Evolutionary conservation across 495 filamentous ascomycete genomes (phyloP), one percentile per base, ranked within the genome.

Genomic region (Aspergillus biplanus): DNA sequence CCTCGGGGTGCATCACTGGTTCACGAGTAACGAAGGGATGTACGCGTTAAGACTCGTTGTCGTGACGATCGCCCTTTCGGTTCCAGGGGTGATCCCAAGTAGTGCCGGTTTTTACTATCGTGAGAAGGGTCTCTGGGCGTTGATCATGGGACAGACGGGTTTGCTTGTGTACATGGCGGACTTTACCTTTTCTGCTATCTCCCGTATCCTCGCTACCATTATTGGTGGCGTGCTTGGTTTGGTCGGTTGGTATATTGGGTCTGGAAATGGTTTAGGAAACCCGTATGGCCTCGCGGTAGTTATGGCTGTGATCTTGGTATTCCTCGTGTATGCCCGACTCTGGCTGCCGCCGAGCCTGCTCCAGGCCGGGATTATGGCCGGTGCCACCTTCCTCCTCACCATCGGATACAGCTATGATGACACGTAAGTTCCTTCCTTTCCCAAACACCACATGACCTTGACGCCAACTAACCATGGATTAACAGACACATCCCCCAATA

Each of bases 171-270:
- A 81, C 56, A 79, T 80, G 75, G 73, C 78, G 0, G 80, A 82
- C 48, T 82, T 81, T 37, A 73, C 71, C 0, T 76, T 78, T 33
- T 75, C 76, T 0, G 49, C 78, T 5, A 55, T 79, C 7, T 67
- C 67, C 4, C 71, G 78, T 47, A 48, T 66, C 3, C 44, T 69
- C 6, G 80, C 76, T 15, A 80, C 78, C 0, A 56, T 81, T 11
- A 54, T 73, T 52, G 80, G 78, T 12, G 80, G 78, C 11, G 63
- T 78, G 12, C 42, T 76, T 4, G 80, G 78, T 4, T 56, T 81
- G 49, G 65, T 80, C 15, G 75, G 69, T 15, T 82, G 78, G 80
- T 82, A 82, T 56, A 79, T 82, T 50, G 80, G 78, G 0, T 80
- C 78, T 3, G 80, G 74, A 1, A 61, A 71, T 56, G 80, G 78